Evolutionary conservation across 1,139 yeast genomes (phyloP), one percentile per base, ranked within the genome.

Genomic region (Oligophagozyma castellii): DNA sequence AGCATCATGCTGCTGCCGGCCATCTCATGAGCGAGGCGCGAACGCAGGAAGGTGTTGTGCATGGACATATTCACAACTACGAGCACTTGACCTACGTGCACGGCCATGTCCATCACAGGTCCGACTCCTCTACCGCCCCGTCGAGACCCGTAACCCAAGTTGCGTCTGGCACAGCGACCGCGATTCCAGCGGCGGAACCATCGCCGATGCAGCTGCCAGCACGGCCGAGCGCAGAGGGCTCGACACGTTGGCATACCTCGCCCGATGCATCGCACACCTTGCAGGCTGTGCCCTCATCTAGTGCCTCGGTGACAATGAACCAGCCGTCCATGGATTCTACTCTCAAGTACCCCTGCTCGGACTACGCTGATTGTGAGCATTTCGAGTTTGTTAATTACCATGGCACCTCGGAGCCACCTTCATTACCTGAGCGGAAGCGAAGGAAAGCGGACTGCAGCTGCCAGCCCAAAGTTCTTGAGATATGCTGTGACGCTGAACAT

Each of bases 31-130:
- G n/a, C 20, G n/a, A 18, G 20, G n/a, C 13, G 23, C 8, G 6
- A 23, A 10, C 25, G 22, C 23, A 14, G 14, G 48, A 68, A 38
- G 77, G 78, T 11, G 62, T 67, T 27, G 74, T 73, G 12, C 80
- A 73, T 51, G 80, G 80, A 1, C 80, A 73, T 43, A 71, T 73
- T 19, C 80, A 73, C 48, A 70, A 67, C 42, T 76, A 70, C 44
- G 61, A 64, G 36, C 70, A 70, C 42, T 70, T 73, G 43, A 70
- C 78, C 5, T 75, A 72, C 39, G 71, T 73, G 14, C 81, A 73
- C 44, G 81, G 80, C 3, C 80, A 73, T 45, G 68, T 73, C 22
- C 81, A 73, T 42, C 69, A 44, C 10, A 31, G 24, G 12, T 30
- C 30, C 12, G 30, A 23, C 12, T 18, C 19, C 12, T 23, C 22